Conservation (phyloP, 163 green algal genomes). For the Prototheca wickerhamii region DNA sequence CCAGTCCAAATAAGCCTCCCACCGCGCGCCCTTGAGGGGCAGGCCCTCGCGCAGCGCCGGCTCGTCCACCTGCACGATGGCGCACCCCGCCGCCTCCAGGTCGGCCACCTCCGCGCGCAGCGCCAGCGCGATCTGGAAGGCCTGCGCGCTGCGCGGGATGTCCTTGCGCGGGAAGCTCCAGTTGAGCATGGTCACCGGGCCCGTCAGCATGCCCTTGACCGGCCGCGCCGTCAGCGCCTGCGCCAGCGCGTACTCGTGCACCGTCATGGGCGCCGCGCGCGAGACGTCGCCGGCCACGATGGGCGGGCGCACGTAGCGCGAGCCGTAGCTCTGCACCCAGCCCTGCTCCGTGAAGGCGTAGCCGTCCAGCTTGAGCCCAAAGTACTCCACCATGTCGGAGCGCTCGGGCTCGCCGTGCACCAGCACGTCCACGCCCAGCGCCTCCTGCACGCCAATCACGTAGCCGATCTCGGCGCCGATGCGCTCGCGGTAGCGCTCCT, state of each 20-base stretch:
- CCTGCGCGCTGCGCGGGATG: constrained; percentile 54
- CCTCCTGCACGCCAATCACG: constrained; percentile 62
- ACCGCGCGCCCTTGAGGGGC: constrained; percentile 66
- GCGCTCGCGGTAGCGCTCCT: constrained; percentile 54
- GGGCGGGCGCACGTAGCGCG: constrained; percentile 79
- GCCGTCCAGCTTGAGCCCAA: constrained; percentile 73
- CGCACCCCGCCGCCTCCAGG: constrained; percentile 72
- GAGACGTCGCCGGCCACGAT: constrained; percentile 73
- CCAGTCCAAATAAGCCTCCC: constrained; percentile 73
- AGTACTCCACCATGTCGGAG: constrained; percentile 90
- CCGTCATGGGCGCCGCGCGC: constrained; percentile 59
- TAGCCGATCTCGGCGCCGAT: constrained; percentile 71
- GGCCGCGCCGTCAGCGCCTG: constrained; percentile 63
- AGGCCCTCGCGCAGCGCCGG: constrained; percentile 85
- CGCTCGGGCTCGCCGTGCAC: constrained; percentile 89
- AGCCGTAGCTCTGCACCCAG: constrained; percentile 85
- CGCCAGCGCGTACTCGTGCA: constrained; percentile 70
- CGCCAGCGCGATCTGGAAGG: constrained; percentile 72
- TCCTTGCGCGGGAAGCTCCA: constrained; percentile 89
- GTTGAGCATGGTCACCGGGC: constrained; percentile 87
- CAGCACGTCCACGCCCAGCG: constrained; percentile 77
- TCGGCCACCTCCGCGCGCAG: constrained; percentile 77
- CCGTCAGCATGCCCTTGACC: constrained; percentile 92
- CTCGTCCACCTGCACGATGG: constrained; percentile 86
- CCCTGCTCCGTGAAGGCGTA: constrained; percentile 58